Evolutionary conservation across 495 filamentous ascomycete genomes (phyloP).

Genomic region (Beverwykella pulmonaria): DNA sequence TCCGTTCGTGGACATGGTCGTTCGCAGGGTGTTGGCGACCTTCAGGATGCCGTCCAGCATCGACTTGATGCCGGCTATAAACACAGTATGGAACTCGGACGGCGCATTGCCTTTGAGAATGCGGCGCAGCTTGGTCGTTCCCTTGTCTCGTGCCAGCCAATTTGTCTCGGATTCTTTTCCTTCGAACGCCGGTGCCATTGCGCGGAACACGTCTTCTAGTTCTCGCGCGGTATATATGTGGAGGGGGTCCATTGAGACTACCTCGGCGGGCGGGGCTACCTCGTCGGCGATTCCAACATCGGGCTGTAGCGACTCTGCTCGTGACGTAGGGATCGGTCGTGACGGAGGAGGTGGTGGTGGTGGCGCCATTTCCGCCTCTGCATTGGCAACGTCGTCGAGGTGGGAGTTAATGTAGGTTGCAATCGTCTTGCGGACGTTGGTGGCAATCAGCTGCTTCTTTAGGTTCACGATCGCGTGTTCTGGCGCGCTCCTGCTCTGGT

Average conservation of each 20-base stretch:
- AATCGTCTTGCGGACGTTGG: conserved; percentile 82
- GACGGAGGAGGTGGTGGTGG: conserved; percentile 44
- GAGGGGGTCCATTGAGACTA: conserved; percentile 73
- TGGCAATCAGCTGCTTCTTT: conserved; percentile 75
- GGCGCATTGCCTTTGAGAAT: conserved; percentile 83
- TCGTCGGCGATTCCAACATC: conserved; percentile 43
- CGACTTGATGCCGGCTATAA: conserved; percentile 67
- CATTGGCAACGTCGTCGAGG: conserved; percentile 61
- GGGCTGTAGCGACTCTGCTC: conserved; percentile 32
- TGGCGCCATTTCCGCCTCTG: conserved; percentile 52
- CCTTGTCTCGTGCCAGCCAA: conserved; percentile 84
- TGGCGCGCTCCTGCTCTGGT: conserved; percentile 65
- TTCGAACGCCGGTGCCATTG: conserved; percentile 81
- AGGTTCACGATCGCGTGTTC: conserved; percentile 84
- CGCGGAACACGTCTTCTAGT: conserved; percentile 77
- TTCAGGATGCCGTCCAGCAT: conserved; percentile 90
- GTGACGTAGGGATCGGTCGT: conserved; percentile 25
- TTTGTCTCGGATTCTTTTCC: conserved; percentile 89
- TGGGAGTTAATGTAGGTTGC: conserved; percentile 74
- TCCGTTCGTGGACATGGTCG: conserved; percentile 82
- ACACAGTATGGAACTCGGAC: conserved; percentile 70
- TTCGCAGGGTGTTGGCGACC: conserved; percentile 80
- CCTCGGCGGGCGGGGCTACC: conserved; percentile 49
- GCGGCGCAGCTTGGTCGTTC: conserved; percentile 70
- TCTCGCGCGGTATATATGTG: conserved; percentile 81